A percentile compares a stretch with the other conserved stretches of the same genome.
Evolutionary conservation across 345 rosid species (phyloP).

Genomic region (Mallotus nudiflorus): DNA sequence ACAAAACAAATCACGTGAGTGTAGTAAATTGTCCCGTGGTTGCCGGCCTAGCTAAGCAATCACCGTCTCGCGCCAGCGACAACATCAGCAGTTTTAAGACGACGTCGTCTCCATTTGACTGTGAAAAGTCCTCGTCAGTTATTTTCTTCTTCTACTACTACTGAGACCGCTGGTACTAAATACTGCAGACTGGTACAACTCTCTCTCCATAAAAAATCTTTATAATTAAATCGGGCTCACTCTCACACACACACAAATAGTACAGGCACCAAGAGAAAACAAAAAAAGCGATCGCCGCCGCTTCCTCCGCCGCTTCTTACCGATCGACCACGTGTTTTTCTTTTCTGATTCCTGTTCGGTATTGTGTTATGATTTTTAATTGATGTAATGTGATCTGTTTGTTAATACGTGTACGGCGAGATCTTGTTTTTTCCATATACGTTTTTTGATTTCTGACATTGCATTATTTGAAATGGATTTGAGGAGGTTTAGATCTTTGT

Average conservation of each 20-base stretch:
- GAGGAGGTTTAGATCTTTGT: conserved; percentile 25
- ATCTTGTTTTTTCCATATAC: conserved; percentile 25
- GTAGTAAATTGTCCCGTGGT: conserved; percentile 31
- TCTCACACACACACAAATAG: too few species aligned
- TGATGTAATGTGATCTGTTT: conserved; percentile 4
- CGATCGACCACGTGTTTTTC: not conserved
- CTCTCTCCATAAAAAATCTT: not conserved
- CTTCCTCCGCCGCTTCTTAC: not conserved
- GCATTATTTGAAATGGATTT: not conserved
- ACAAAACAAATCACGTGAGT: conserved; percentile 32
- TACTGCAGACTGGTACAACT: too few species aligned
- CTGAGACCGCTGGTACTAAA: too few species aligned
- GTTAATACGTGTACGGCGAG: conserved; percentile 15
- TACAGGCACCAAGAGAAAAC: too few species aligned
- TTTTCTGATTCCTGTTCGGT: too few species aligned
- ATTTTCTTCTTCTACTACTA: too few species aligned
- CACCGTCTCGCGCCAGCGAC: not conserved
- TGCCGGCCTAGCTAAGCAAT: conserved; percentile 49
- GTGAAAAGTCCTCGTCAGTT: not conserved
- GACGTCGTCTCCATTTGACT: conserved; percentile 34
- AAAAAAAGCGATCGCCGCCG: too few species aligned
- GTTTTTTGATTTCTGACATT: not conserved
- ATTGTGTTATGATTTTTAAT: not conserved
- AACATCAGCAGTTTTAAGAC: too few species aligned
- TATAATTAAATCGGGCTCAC: too few species aligned